phyloP scores from a whole-genome alignment of 306 rosid species.

The Gastrolobium villosum region DNA sequence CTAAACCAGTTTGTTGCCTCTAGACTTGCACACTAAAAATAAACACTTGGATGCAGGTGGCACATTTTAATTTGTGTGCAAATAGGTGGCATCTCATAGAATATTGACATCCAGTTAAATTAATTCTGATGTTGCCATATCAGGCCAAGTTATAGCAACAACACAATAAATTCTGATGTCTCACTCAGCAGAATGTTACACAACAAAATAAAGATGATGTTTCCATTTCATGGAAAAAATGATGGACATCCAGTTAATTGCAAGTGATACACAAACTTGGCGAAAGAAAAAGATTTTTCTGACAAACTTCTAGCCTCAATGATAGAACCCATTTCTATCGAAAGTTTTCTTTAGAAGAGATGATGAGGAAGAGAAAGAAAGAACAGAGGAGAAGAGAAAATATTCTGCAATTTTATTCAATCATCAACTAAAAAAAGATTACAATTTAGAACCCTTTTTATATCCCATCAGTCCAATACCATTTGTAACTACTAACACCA shows the following conservation, averaged over 20 bases:
- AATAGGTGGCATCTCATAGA: constrained; percentile 5
- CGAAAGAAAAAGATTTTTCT: constrained; percentile 36
- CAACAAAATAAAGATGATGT: constrained; percentile 44
- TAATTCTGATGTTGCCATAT: no score
- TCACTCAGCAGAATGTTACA: constrained; percentile 47
- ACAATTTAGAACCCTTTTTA: no score
- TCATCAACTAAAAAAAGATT: no score
- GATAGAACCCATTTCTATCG: no score
- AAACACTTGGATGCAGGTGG: constrained; percentile 16
- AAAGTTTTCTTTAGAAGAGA: no score
- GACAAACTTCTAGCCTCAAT: constrained; percentile 43
- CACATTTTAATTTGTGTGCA: background rate
- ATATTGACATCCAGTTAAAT: constrained; percentile 31
- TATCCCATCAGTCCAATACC: no score
- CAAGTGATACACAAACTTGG: constrained; percentile 55
- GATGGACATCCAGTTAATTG: constrained; percentile 45
- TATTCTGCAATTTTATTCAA: no score
- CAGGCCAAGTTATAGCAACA: no score
- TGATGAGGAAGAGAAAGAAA: no score
- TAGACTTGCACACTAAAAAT: constrained; percentile 5
- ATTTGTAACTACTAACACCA: no score
- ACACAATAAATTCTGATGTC: constrained; percentile 19
- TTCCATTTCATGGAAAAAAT: constrained; percentile 48
- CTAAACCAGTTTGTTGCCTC: background rate
- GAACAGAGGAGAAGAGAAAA: no score